A percentile compares a stretch with the other conserved stretches of the same genome.
phyloP scores from a whole-genome alignment of 306 rosid species.

The Casuarina glauca region DNA sequence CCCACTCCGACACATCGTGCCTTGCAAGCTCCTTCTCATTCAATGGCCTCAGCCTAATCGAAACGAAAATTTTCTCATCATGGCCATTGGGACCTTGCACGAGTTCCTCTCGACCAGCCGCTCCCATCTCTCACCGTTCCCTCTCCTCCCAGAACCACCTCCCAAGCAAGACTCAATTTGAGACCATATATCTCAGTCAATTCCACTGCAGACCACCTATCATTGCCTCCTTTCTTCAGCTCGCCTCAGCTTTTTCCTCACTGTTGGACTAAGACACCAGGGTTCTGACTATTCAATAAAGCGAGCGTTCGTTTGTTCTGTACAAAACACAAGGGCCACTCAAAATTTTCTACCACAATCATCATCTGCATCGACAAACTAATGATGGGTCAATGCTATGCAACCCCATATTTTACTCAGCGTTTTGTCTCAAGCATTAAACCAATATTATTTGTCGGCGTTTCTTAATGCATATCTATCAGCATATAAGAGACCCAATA shows the following conservation, averaged over 20 bases:
- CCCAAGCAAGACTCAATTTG: conserved; percentile 31
- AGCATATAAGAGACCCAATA: conserved; percentile 37
- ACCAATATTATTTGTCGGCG: conserved; percentile 18
- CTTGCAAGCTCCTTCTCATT: conserved; percentile 68
- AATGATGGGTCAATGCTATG: conserved; percentile 52
- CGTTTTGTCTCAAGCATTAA: conserved; percentile 28
- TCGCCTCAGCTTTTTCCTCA: conserved; percentile 23
- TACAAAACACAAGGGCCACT: conserved; percentile 42
- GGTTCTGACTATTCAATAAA: conserved; percentile 23
- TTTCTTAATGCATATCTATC: conserved; percentile 32
- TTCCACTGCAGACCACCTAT: conserved; percentile 22
- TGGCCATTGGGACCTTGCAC: conserved; percentile 39
- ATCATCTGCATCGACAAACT: conserved; percentile 58
- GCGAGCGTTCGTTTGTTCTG: conserved; percentile 42
- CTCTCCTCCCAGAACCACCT: conserved; percentile 31
- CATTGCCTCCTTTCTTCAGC: conserved; percentile 33
- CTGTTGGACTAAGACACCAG: conserved; percentile 27
- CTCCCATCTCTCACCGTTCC: conserved; percentile 56
- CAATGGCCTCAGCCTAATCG: conserved; percentile 89
- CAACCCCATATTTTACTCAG: conserved; percentile 25
- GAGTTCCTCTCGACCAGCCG: conserved; percentile 66
- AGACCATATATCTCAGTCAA: conserved; percentile 29
- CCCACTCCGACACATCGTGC: conserved; percentile 89
- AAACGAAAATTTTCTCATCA: conserved; percentile 75
- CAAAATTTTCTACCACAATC: conserved; percentile 53